Evolutionary conservation across 805 yeast species (phyloP).

Genomic region (Saccharomycopsis javanensis): DNA sequence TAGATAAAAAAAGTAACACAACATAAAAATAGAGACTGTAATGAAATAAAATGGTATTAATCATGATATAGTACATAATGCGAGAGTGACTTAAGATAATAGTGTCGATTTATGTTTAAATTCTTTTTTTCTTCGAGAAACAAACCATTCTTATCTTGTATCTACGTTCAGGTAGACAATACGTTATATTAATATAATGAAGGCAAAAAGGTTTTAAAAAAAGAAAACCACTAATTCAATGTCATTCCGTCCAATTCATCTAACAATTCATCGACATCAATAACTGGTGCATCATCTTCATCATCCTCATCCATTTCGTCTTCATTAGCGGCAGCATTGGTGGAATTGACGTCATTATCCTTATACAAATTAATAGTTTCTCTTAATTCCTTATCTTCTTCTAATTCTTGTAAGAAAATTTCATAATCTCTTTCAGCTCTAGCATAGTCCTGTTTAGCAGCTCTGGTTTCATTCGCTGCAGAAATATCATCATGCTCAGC

Average conservation of each 20-base stretch:
- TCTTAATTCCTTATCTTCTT: conserved; percentile 93
- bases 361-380: conserved; percentile 84
- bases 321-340: conserved; percentile 22
- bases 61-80: neutral
- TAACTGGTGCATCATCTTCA: conserved; percentile 79
- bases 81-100: neutral
- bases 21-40: neutral
- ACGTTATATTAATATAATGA: too few relatives aligned
- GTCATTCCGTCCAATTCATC: conserved; percentile 95
- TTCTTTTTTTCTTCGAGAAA: too few relatives aligned
- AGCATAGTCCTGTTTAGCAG: conserved; percentile 80
- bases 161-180: too few relatives aligned
- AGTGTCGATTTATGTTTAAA: too few relatives aligned
- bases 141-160: too few relatives aligned
- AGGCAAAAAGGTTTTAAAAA: too few relatives aligned
- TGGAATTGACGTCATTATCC: conserved; percentile 30
- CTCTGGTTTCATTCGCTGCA: conserved; percentile 58
- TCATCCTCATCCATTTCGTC: conserved; percentile 43
- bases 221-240: conserved; percentile 33
- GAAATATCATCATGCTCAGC: conserved; percentile 85
- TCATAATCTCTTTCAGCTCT: conserved; percentile 93
- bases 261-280: conserved; percentile 82
- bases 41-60: neutral
- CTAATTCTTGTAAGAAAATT: conserved; percentile 90
- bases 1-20: neutral